Evolutionary conservation across 306 rosid species (phyloP).

Genomic region (Cajanus cajan): DNA sequence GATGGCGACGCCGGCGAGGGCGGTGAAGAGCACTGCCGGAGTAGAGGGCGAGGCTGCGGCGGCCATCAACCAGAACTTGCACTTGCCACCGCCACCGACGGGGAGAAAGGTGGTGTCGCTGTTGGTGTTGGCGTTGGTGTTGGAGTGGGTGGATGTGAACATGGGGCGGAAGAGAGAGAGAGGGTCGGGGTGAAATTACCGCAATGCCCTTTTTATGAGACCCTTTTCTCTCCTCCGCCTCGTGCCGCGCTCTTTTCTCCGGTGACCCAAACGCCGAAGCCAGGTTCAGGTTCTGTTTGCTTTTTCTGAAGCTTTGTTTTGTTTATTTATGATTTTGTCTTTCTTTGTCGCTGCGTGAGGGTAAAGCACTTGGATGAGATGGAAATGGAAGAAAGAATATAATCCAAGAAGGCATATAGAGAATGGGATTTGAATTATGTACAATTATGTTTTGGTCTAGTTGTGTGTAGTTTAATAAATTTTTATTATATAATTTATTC

Average conservation of each 20-base stretch:
- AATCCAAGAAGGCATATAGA: no score
- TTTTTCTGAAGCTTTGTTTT: no score
- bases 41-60: constrained; percentile 45
- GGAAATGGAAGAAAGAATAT: no score
- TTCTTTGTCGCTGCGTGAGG: no score
- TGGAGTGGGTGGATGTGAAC: constrained; percentile 48
- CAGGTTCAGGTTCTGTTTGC: background rate
- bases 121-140: constrained; percentile 35
- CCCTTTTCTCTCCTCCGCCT: background rate
- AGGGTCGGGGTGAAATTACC: constrained; percentile 19
- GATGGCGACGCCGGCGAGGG: constrained; percentile 71
- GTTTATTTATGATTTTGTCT: no score
- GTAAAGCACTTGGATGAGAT: no score
- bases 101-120: constrained; percentile 45
- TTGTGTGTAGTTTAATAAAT: no score
- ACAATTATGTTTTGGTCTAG: no score
- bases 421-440: no score
- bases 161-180: constrained; percentile 37
- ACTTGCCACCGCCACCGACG: constrained; percentile 43
- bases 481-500: no score
- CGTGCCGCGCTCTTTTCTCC: background rate
- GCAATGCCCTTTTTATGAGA: constrained; percentile 28
- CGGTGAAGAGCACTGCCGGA: constrained; percentile 64
- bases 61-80: constrained; percentile 37
- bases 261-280: background rate